Evolutionary conservation across 2,329 filamentous ascomycete genomes (phyloP), one percentile per base, ranked within the genome.

Genomic region (Venturia carpophila): DNA sequence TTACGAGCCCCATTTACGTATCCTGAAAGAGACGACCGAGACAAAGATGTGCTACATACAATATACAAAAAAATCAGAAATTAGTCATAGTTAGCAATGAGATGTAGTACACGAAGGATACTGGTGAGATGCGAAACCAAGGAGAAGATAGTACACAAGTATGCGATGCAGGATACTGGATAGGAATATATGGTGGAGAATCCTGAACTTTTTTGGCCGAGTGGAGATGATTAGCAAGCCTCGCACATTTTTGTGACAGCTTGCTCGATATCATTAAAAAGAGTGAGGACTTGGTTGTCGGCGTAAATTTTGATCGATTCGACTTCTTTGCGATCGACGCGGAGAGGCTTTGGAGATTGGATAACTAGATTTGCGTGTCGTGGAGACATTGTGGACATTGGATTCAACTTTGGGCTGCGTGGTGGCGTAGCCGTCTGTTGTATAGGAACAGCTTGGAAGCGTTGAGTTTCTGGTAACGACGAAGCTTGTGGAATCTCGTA

Each of bases 261-360:
- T 66, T 74, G 73, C 64, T 78, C 75, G 56, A 78, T 77, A 66
- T 78, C 75, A 11, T 73, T 74, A 67, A 77, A 78, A 3, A 78
- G 71, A 64, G 72, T 75, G 37, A 78, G 71, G 30, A 77, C 75
- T 45, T 77, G 74, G 30, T 74, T 75, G 63, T 78, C 76, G 45
- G 76, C 76, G 68, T 78, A 78, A 63, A 78, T 77, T 66, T 75
- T 76, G 70, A 78, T 78, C 17, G 75, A 76, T 67, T 78, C 74
- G 15, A 76, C 75, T 39, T 76, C 75, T 66, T 73, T 75, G 49
- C 74, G 71, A 39, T 74, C 71, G 7, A 70, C 63, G 27, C 71
- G 72, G 19, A 68, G 30, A 43, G 64, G 56, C 24, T 67, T 69
- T 47, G 66, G 52, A n/a, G 56, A 42, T 24, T 66, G 67, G 47